phyloP scores from a whole-genome alignment of 495 filamentous ascomycete genomes.

The Neurospora pannonica region DNA sequence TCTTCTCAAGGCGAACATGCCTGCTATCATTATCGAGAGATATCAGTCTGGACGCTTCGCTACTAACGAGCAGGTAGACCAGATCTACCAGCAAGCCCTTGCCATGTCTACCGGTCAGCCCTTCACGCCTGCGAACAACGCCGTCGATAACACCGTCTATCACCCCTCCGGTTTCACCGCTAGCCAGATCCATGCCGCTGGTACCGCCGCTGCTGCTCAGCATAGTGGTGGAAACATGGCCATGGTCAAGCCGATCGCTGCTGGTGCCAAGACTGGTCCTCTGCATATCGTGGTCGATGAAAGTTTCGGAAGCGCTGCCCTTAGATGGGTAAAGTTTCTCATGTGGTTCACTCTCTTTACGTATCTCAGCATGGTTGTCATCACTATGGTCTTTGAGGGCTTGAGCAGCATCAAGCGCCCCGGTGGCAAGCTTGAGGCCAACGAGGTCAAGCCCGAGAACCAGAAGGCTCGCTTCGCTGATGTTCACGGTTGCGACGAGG shows the following conservation, averaged over 20 bases:
- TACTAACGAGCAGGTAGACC: conserved; percentile 59
- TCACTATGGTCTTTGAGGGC: conserved; percentile 72
- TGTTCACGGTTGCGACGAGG: conserved; percentile 95
- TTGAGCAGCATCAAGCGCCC: conserved; percentile 71
- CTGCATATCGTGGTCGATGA: conserved; percentile 97
- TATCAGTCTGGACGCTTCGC: conserved; percentile 78
- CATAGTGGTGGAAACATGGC: conserved; percentile 57
- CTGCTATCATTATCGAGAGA: conserved; percentile 80
- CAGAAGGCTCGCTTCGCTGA: conserved; percentile 88
- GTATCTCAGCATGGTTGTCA: conserved; percentile 62
- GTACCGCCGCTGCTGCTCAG: conserved; percentile 76
- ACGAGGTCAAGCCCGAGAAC: conserved; percentile 80
- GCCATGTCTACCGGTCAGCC: conserved; percentile 49
- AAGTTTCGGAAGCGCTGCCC: conserved; percentile 62
- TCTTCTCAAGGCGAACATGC: conserved; percentile 83
- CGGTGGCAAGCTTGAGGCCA: conserved; percentile 50
- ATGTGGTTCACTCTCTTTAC: conserved; percentile 64
- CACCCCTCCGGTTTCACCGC: conserved; percentile 33
- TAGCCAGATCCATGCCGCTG: conserved; percentile 72
- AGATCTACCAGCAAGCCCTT: conserved; percentile 65
- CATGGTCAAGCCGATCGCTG: conserved; percentile 34
- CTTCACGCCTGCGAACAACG: conserved; percentile 16
- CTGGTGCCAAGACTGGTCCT: conserved; percentile 65
- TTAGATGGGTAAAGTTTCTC: conserved; percentile 85
- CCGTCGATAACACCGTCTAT: conserved; percentile 23